Base-by-base conservation (phyloP, 768 basidiomycete genomes). In the Rubroboletus pulcherrimus region DNA sequence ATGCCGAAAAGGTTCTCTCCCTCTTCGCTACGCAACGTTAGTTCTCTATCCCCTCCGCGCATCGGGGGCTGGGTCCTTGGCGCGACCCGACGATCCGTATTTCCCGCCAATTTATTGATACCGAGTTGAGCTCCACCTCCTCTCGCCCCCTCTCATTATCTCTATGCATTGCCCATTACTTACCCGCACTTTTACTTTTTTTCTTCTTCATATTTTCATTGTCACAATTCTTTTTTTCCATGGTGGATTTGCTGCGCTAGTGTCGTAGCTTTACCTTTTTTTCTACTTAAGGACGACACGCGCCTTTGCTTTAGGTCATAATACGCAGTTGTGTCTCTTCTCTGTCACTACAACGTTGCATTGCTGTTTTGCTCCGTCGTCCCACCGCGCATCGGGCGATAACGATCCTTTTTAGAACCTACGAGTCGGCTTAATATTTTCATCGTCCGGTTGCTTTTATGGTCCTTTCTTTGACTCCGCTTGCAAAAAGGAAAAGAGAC, bases 1-100 rank as follows among this genome's bases (percentile, higher is more conserved):
- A 86, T 58, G 89, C 91, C 3, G 90, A 91, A 76, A 92, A 92
- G 61, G 81, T 93, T 53, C 78, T 93, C 55, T 89, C 89, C 33
- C 75, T 93, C 59, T 92, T 93, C 71, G 86, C 86, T 41, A 82
- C 87, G 29, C 86, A 87, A 57, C 86, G 81, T 55, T 81, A 79
- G 64, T 65, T 69, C 45, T 70, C 65, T 59, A 29, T 11, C 35
- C 30, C 33, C 49, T 47, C 17, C 45, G 17, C 21, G 58, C 54
- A 54, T 59, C 34, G 55, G 51, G 63, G 67, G 58, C 64, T 60
- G 70, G 68, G 54, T 65, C 64, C 61, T 62, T 60, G 59, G 37
- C 55, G 58, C 54, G 15, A 47, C 50, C 45, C 35, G 47, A 61
- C 55, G 42, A 31, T 57, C 53, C 24, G 30, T 39, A 55, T 61